Percentiles rank a stretch among this genome's conserved stretches.
Evolutionary conservation across 2,329 filamentous ascomycete species (phyloP).

Genomic region (Penicillium sp.): DNA sequence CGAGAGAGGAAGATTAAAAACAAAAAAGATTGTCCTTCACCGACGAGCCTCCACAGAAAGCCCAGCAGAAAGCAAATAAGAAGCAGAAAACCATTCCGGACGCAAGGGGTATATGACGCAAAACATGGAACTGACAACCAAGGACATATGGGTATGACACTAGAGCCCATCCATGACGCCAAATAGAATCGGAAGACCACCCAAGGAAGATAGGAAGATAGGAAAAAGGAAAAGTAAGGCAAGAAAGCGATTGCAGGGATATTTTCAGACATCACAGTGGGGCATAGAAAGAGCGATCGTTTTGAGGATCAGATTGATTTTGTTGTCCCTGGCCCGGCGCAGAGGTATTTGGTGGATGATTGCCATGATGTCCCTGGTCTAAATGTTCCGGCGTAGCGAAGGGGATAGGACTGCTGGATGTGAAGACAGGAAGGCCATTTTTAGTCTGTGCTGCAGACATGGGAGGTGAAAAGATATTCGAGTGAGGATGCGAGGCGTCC

Average conservation of each 20-base stretch:
- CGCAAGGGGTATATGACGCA: conserved; percentile 16
- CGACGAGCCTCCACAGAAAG: neutral
- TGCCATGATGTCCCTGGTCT: neutral
- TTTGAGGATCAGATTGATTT: no score
- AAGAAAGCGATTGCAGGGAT: no score
- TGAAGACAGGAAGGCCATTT: conserved; percentile 50
- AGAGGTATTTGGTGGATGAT: neutral
- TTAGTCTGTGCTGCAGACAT: conserved; percentile 35
- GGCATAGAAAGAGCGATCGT: no score
- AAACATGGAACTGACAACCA: neutral
- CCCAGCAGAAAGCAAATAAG: neutral
- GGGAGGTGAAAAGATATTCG: conserved; percentile 31
- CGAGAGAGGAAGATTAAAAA: no score
- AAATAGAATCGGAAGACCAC: no score
- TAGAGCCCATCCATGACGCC: conserved; percentile 3
- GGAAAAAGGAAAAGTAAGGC: no score
- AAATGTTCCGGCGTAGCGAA: conserved; percentile 32
- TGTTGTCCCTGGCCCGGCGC: no score
- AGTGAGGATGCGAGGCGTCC: conserved; percentile 15
- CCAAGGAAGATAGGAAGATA: neutral
- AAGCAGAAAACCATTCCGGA: neutral
- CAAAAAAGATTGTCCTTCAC: no score
- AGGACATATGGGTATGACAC: no score
- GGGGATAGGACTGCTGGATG: conserved; percentile 45
- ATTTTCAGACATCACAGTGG: no score